Percentiles rank a stretch among this genome's conserved stretches.
Evolutionary conservation across 2,329 filamentous ascomycete genomes (phyloP).

Genomic region (Xylariaceae sp.): DNA sequence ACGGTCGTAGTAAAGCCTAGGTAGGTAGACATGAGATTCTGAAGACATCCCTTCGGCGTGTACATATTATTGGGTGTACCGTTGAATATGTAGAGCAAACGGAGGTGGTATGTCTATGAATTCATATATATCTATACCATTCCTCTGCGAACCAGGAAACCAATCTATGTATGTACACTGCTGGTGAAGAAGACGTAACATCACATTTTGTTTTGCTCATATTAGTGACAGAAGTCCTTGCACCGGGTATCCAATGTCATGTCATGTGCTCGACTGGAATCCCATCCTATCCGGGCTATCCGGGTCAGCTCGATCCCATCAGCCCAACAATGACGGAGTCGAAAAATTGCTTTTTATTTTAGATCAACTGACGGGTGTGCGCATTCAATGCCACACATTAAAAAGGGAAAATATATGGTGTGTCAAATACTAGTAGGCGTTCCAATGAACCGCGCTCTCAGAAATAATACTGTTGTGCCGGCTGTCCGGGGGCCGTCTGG

Average conservation of each 20-base stretch:
- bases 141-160: not conserved
- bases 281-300: not conserved
- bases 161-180: not conserved
- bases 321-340: not conserved
- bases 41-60: too few species aligned
- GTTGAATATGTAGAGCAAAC: not conserved
- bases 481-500: conserved; percentile 54
- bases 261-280: not conserved
- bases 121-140: not conserved
- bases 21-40: not conserved
- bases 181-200: not conserved
- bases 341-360: not conserved
- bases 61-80: too few species aligned
- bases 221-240: not conserved
- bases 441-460: conserved; percentile 24
- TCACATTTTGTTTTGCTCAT: not conserved
- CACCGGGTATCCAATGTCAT: too few species aligned
- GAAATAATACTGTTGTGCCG: conserved; percentile 53
- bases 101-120: not conserved
- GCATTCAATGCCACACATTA: not conserved
- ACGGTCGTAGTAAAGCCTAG: not conserved
- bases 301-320: not conserved
- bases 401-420: not conserved
- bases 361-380: not conserved
- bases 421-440: not conserved